Evolutionary conservation across 371 early-diverging fungal species (phyloP).

Genomic region (Apophysomyces sp.): DNA sequence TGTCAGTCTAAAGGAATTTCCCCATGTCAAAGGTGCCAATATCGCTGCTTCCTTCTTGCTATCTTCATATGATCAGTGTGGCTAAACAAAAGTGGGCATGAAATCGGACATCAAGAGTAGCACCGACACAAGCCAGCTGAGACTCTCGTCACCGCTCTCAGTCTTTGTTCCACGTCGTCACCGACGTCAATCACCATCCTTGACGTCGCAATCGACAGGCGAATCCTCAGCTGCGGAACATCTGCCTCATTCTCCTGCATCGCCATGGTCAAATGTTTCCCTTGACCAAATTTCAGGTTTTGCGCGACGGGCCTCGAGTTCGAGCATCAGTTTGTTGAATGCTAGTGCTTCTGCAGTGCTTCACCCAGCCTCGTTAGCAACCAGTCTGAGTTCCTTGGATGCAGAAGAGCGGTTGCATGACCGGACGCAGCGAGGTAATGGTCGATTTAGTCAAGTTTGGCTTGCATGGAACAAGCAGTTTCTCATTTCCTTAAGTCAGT

Average conservation of each 20-base stretch:
- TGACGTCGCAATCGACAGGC: neutral
- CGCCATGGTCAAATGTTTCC: conserved; percentile 24
- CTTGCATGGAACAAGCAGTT: too few species aligned
- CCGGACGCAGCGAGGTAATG: conserved; percentile 3
- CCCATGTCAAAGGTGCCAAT: neutral
- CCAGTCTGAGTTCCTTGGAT: neutral
- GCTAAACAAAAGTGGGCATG: neutral
- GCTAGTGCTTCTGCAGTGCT: conserved; percentile 5
- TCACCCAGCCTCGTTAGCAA: neutral
- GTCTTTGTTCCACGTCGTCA: conserved; percentile 11
- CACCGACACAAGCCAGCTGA: neutral
- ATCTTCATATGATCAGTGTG: too few species aligned
- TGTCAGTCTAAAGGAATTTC: too few species aligned
- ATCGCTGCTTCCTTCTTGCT: neutral
- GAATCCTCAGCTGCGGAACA: neutral
- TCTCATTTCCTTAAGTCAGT: conserved; percentile 1
- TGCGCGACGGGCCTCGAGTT: conserved; percentile 27
- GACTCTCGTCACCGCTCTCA: conserved; percentile 10
- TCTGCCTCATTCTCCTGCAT: conserved; percentile 6
- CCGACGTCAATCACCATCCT: conserved; percentile 5
- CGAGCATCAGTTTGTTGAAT: conserved; percentile 19
- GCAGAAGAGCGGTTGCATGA: neutral
- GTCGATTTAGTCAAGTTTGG: too few species aligned
- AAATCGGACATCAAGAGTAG: neutral
- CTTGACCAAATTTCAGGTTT: conserved; percentile 34